These are phyloP conservation scores for Aspergillus quadrilineatus DNA, from an alignment of 2,329 filamentous ascomycete genomes.

Conservation along the genomic window DNA sequence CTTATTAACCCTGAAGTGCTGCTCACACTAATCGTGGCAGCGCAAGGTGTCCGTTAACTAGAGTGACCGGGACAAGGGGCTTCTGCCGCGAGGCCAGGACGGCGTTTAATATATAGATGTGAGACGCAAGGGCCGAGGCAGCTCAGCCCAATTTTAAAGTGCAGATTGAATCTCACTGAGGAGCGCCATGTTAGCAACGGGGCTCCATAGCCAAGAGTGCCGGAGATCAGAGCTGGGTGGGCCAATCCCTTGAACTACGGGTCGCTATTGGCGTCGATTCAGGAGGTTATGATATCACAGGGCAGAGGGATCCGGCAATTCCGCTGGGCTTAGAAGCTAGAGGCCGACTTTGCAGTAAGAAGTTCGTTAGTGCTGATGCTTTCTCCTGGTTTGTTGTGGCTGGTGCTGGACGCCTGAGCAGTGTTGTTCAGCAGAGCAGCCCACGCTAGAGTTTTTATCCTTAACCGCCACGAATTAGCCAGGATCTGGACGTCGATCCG, in stretches of 20 bases:
- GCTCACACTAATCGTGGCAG: background rate
- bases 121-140: background rate
- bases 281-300: conserved; percentile 8
- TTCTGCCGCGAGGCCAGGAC: background rate
- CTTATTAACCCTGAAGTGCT: conserved; percentile 6
- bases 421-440: background rate
- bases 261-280: background rate
- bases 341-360: background rate
- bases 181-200: conserved; percentile 3
- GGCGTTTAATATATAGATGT: background rate
- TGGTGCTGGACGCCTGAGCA: background rate
- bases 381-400: background rate
- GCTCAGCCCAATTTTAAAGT: conserved; percentile 8
- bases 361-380: background rate
- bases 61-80: background rate
- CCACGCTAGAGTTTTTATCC: background rate
- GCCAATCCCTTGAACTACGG: conserved; percentile 2
- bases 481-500: background rate
- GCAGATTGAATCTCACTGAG: background rate
- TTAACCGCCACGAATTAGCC: conserved; percentile 3
- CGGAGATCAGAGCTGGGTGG: conserved; percentile 10
- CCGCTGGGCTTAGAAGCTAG: background rate
- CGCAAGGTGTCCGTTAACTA: background rate
- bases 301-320: conserved; percentile 7
- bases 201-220: conserved; percentile 9